Evolutionary conservation across 306 rosid species (phyloP), one percentile per base, ranked within the genome.

Genomic region (Canavalia gladiata): DNA sequence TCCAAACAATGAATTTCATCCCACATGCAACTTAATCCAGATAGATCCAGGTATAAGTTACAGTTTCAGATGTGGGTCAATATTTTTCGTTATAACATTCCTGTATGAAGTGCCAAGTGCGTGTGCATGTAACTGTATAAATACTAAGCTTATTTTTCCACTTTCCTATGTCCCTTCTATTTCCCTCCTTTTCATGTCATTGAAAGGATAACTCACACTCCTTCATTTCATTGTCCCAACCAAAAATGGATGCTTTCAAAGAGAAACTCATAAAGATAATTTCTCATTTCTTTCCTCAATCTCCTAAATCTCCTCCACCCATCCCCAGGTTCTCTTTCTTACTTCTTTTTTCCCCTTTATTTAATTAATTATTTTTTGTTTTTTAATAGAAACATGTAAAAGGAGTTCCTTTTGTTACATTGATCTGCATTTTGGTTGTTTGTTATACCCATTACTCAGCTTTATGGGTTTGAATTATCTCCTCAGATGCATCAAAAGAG

Each of bases 231-330:
- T 3, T 46, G 3, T n/a, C 54, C 0, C 33, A 18, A n/a, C 28
- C 5, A 2, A 69, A 64, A 47, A 87, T 88, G 94, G 10, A 83
- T 31, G 10, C 88, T 54, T 81, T 91, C 13, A 91, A 79, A 72
- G 87, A 91, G 4, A 91, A 87, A 41, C 83, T 91, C 46, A 72
- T 85, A 30, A 85, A 74, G 77, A 89, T 65, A 75, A 39, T 92
- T 8, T 85, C 86, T 29, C 81, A 89, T 80, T 59, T 91, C 69
- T 87, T 93, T 78, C 84, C 82, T 0, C 78, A 77, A 79, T 72
- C 90, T 51, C 62, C 89, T 13, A 79, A 1, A 62, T 47, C 3
- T 29, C 90, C 50, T 45, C 68, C 42, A 2, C 18, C 2, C 8
- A 82, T 31, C 56, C 69, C 51, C 82, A 71, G 90, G 95, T 93